Evolutionary conservation across 2,329 filamentous ascomycete genomes (phyloP), one percentile per base, ranked within the genome.

Genomic region (Colletotrichum horii): DNA sequence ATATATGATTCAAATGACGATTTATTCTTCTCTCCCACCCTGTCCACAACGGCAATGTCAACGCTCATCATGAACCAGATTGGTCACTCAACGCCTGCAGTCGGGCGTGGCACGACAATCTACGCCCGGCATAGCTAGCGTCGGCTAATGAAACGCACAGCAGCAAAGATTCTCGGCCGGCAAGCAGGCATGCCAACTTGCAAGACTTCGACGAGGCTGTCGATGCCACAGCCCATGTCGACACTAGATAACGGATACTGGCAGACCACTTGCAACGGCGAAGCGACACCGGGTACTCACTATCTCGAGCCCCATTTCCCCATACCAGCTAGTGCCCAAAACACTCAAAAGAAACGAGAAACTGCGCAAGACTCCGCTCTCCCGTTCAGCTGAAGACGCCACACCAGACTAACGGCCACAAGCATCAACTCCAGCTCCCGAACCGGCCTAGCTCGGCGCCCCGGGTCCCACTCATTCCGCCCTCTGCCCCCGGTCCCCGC

Each of bases 401-500:
- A 72, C 72, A 62, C 7, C 36, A 38, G 43, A 60, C 70, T 75
- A 75, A 58, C 34, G 60, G 68, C 26, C 43, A 58, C 55, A 56
- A 38, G 62, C 55, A 34, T 56, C 69, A 30, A 52, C 32, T 19
- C n/a, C n/a, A 36, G 28, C 26, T n/a, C 73, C 73, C 64, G 73
- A 75, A 75, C 56, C 73, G 73, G 73, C 70, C 56, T 75, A 75
- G 73, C 26, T 70, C 64, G 69, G 56, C 38, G 38, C 43, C 26
- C 56, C 28, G 61, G 62, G 61, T 11, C 7, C 73, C 73, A 61
- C 56, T 32, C 70, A 61, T 75, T 69, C 70, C 73, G 73, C 70
- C 28, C 48, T 75, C 64, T 52, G 38, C 14, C 70, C 72, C 73
- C 58, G 58, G 70, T 68, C 73, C 34, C 16, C 64, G 70, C 73